Percentiles rank a stretch among this genome's conserved stretches.
phyloP scores from a whole-genome alignment of 768 basidiomycete genomes.

The Lactarius indigo region DNA sequence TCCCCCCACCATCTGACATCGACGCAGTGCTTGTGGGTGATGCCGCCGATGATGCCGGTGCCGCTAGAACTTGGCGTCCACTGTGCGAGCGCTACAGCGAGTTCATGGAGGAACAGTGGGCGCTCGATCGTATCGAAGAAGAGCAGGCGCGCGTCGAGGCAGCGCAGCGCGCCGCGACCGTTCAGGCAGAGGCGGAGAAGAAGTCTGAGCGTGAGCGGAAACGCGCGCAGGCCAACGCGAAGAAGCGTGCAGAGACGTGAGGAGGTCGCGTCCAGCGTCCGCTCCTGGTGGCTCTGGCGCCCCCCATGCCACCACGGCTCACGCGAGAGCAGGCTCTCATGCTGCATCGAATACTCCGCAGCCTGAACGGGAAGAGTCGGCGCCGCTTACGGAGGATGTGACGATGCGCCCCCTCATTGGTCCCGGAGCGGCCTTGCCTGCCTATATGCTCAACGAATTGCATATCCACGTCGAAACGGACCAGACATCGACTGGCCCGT shows the following conservation, averaged over 20 bases:
- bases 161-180: slow-evolving; percentile 40
- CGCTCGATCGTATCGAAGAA: slow-evolving; percentile 74
- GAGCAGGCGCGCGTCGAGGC: slow-evolving; percentile 51
- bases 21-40: slow-evolving; percentile 53
- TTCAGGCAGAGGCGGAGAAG: slow-evolving; percentile 70
- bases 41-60: slow-evolving; percentile 21
- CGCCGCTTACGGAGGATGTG: slow-evolving; percentile 12
- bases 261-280: slow-evolving; percentile 17
- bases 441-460: slow-evolving; percentile 18
- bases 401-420: slow-evolving; percentile 18
- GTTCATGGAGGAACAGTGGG: slow-evolving; percentile 80
- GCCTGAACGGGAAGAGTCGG: slow-evolving; percentile 15
- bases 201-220: slow-evolving; percentile 47
- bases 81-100: slow-evolving; percentile 81
- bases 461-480: slow-evolving; percentile 17
- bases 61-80: slow-evolving; percentile 63
- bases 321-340: background rate
- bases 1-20: slow-evolving; percentile 74
- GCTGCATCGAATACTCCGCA: slow-evolving; percentile 15
- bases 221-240: slow-evolving; percentile 49
- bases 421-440: slow-evolving; percentile 8
- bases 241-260: slow-evolving; percentile 47
- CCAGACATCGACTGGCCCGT: slow-evolving; percentile 25
- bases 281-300: background rate
- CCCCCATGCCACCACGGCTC: background rate